Base-by-base conservation (phyloP, 306 rosid genomes). In the Vigna radiata region DNA sequence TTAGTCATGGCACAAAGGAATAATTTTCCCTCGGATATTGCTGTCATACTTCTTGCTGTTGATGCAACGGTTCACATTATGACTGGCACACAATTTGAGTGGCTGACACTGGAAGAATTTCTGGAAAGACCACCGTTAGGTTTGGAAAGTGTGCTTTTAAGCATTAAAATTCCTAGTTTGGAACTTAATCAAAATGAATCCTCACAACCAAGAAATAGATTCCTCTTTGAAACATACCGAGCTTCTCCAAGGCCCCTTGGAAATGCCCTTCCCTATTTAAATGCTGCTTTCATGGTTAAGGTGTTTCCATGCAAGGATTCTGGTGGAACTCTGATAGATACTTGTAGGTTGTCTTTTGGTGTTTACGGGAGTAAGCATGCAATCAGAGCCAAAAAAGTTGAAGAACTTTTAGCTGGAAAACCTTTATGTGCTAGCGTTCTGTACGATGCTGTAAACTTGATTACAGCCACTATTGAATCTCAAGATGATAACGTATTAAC, bases 191-290 rank as follows among this genome's bases (percentile, higher is more conserved):
- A 54, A 82, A 41, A 66, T 49, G 83, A 56, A 76, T 86, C 87
- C 70, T 64, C 80, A 5, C 70, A 79, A 58, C 58, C 66, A 53
- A 21, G 87, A 29, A 55, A 81, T 65, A 55, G 68, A 13, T 47
- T 90, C 72, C 59, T 81, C 68, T 94, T 88, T 79, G 92, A 94
- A 83, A 90, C 93, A 43, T 92, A 87, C 83, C 88, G 96, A 74
- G 90, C 96, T 74, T 86, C 97, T 66, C 90, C 92, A 14, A 86
- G 97, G 33, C 92, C 98, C 1, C 96, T 94, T 48, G 97, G 97
- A 83, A 92, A 88, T 46, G 89, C 96, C 39, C 83, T 94, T 76
- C 79, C 96, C 6, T 88, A 85, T 73, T 72, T 89, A 53, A 90
- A 92, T 84, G 95, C 97, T 70, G 96, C 98, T 63, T 90, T 94